Conservation (phyloP, 371 early-diverging fungal species). For the Thermomucor indicae-seudaticae region DNA sequence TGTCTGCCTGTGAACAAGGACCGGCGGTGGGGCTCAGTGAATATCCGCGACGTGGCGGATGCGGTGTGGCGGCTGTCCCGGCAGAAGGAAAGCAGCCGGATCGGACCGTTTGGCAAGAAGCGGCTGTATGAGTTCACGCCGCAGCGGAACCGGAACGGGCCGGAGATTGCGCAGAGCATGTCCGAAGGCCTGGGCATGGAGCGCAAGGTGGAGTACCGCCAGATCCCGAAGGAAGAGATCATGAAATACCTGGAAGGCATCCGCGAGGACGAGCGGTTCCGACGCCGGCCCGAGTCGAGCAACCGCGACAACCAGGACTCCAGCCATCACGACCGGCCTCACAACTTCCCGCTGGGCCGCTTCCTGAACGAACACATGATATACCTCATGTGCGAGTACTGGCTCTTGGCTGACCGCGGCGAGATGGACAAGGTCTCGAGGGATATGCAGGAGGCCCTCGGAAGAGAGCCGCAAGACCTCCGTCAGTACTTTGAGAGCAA, state of each 20-base stretch:
- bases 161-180: slow-evolving; percentile 25
- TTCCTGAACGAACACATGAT: slow-evolving; percentile 26
- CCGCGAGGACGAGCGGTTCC: slow-evolving; percentile 25
- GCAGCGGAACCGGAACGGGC: neutral
- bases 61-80: slow-evolving; percentile 20
- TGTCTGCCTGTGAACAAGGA: slow-evolving; percentile 23
- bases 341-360: slow-evolving; percentile 29
- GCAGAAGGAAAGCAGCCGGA: slow-evolving; percentile 6
- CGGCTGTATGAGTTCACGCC: slow-evolving; percentile 24
- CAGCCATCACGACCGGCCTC: slow-evolving; percentile 4
- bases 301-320: neutral
- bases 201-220: slow-evolving; percentile 13
- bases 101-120: slow-evolving; percentile 7
- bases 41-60: slow-evolving; percentile 29
- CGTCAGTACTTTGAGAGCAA: slow-evolving; percentile 30
- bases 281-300: slow-evolving; percentile 14
- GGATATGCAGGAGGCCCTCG: slow-evolving; percentile 26
- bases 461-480: slow-evolving; percentile 23
- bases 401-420: slow-evolving; percentile 20
- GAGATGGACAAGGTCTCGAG: slow-evolving; percentile 14
- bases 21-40: slow-evolving; percentile 24
- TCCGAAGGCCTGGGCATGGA: slow-evolving; percentile 17
- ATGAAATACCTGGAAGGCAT: slow-evolving; percentile 20
- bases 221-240: slow-evolving; percentile 12
- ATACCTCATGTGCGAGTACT: slow-evolving; percentile 21